Base-by-base conservation (phyloP, 1,284 basidiomycete species). In the Xerocomus amazonicus region DNA sequence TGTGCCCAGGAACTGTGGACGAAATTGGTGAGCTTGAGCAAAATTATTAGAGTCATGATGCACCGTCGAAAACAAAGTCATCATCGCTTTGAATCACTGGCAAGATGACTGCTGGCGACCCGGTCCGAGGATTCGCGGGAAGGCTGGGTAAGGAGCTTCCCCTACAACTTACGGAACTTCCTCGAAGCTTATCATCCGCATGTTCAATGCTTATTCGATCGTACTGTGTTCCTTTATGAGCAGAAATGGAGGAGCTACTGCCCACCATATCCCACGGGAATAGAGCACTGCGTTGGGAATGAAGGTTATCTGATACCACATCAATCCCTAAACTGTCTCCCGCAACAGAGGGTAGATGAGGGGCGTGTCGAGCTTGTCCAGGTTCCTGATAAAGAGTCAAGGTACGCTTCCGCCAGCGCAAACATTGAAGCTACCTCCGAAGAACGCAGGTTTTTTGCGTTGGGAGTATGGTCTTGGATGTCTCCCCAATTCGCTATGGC, bases 191-290 rank as follows among this genome's bases (percentile, higher is more conserved):
- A 29, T 77, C 67, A 46, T 83, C 80, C 5, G 74, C 78, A 13
- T 69, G 73, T 32, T 80, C 78, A 33, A 81, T 59, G 55, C 73
- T 77, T 38, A 76, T 58, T 41, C 68, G 70, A 51, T 79, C 77
- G 56, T 73, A 63, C 6, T 67, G 72, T 51, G 76, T 70, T 5
- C 62, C 70, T 27, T 61, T 73, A 38, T 60, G 55, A 4, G 62
- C 71, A 33, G 60, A 60, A 32, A 62, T 72, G 4, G 85, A 86
- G 10, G 84, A 85, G 52, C 77, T 84, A 23, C 73, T 71, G 1
- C 81, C 85, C 13, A 85, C 86, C 63, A 90, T 77, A 59, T 90
- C 87, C 88, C 88, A 91, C 5, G 88, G 89, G 64, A 89, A 89
- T 39, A 90, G 65, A 7, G 81, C 79, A 57, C 79, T 86, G 32